phyloP scores from a whole-genome alignment of 73 alveolate species.

The Breviolum minutum region DNA sequence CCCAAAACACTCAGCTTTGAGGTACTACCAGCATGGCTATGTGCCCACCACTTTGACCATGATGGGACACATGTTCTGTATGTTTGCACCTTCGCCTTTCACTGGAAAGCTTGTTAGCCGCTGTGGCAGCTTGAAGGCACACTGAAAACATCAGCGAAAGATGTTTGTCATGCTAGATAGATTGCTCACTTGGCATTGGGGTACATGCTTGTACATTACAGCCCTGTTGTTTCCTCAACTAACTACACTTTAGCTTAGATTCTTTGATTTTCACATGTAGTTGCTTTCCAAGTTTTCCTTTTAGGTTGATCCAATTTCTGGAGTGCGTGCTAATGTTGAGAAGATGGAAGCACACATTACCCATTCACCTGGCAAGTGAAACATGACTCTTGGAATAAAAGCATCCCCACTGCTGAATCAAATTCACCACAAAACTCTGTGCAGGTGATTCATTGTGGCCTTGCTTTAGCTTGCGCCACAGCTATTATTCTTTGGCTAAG shows the following conservation, averaged over 20 bases:
- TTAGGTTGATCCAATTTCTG: too few relatives aligned
- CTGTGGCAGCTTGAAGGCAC: constrained; percentile 31
- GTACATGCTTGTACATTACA: too few relatives aligned
- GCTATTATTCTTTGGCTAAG: not conserved
- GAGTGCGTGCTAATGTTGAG: too few relatives aligned
- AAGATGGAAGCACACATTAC: too few relatives aligned
- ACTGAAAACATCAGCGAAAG: not conserved
- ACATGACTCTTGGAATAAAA: not conserved
- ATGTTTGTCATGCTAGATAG: too few relatives aligned
- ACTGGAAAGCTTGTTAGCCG: constrained; percentile 40
- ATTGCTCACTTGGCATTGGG: too few relatives aligned
- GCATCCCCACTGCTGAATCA: not conserved
- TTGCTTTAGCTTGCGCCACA: not conserved
- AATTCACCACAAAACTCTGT: too few relatives aligned
- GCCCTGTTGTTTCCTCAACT: too few relatives aligned
- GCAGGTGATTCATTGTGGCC: constrained; percentile 36
- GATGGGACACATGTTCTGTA: constrained; percentile 88
- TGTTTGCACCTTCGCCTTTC: constrained; percentile 60
- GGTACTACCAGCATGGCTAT: constrained; percentile 29
- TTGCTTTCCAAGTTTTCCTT: too few relatives aligned
- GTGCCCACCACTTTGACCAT: constrained; percentile 57
- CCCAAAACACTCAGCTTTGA: not conserved
- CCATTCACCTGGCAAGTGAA: too few relatives aligned
- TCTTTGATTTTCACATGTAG: too few relatives aligned
- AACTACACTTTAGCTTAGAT: too few relatives aligned